A percentile compares a stretch with the other conserved stretches of the same genome.
phyloP scores from a whole-genome alignment of 1,284 basidiomycete species.

The Irpex lacteus region DNA sequence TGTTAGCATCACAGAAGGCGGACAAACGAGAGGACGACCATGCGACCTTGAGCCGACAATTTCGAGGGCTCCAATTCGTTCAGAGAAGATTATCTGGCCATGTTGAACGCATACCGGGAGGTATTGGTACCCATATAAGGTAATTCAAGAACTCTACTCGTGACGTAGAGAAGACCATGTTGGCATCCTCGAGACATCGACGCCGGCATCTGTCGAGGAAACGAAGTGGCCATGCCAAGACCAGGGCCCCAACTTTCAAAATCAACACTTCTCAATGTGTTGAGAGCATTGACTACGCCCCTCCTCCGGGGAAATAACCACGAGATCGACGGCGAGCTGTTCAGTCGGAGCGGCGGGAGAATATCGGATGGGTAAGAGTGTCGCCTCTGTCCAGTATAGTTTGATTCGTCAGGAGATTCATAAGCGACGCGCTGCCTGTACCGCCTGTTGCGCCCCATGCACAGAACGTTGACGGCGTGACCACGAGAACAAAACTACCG shows the following conservation, averaged over 20 bases:
- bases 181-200: background rate
- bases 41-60: slow-evolving; percentile 12
- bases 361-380: background rate
- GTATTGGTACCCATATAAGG: background rate
- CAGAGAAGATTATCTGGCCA: background rate
- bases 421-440: background rate
- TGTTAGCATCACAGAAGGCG: background rate
- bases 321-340: background rate
- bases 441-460: background rate
- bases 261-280: background rate
- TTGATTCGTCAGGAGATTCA: background rate
- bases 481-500: background rate
- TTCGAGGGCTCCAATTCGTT: background rate
- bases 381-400: background rate
- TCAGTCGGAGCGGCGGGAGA: background rate
- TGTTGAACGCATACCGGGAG: background rate
- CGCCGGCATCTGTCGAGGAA: background rate
- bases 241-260: background rate
- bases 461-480: background rate
- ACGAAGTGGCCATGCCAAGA: background rate
- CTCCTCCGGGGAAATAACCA: background rate
- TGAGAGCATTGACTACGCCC: background rate
- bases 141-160: background rate
- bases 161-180: background rate
- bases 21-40: slow-evolving; percentile 6